These are phyloP conservation scores for Coemansia sp. DNA, from an alignment of 192 early-diverging fungal species.

Conservation along the genomic window DNA sequence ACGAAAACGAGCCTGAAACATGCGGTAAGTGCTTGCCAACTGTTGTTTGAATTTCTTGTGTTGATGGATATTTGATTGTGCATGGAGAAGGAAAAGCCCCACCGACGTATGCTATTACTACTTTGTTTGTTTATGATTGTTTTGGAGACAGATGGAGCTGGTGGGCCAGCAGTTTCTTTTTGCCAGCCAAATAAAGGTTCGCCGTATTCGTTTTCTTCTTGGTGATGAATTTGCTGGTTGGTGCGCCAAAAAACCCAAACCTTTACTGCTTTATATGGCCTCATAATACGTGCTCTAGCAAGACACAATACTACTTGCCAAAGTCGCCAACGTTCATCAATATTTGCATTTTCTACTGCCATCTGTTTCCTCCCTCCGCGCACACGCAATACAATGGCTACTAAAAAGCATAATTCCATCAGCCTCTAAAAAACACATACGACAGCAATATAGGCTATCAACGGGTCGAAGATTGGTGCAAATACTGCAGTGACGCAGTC, in stretches of 20 bases:
- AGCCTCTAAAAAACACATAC: not conserved
- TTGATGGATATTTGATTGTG: too few species aligned
- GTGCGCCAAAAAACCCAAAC: not conserved
- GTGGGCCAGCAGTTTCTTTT: not conserved
- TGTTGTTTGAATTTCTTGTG: too few species aligned
- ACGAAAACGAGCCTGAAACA: conserved; percentile 50
- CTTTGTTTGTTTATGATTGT: conserved; percentile 1
- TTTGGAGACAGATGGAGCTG: not conserved
- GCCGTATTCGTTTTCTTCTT: not conserved
- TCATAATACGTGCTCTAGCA: not conserved
- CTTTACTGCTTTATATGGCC: conserved; percentile 2
- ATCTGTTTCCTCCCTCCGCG: not conserved
- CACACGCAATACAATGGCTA: not conserved
- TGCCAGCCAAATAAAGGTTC: too few species aligned
- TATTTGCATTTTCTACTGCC: not conserved
- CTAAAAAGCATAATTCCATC: not conserved
- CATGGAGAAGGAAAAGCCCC: not conserved
- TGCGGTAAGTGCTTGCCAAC: conserved; percentile 59
- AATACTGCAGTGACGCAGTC: conserved; percentile 41
- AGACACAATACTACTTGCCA: not conserved
- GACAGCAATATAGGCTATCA: conserved; percentile 29
- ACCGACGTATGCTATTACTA: not conserved
- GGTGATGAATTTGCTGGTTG: not conserved
- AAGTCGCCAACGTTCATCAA: not conserved
- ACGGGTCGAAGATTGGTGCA: conserved; percentile 56